Base-by-base conservation (phyloP, 179 eudicot genomes). In the Camellia oleifera region DNA sequence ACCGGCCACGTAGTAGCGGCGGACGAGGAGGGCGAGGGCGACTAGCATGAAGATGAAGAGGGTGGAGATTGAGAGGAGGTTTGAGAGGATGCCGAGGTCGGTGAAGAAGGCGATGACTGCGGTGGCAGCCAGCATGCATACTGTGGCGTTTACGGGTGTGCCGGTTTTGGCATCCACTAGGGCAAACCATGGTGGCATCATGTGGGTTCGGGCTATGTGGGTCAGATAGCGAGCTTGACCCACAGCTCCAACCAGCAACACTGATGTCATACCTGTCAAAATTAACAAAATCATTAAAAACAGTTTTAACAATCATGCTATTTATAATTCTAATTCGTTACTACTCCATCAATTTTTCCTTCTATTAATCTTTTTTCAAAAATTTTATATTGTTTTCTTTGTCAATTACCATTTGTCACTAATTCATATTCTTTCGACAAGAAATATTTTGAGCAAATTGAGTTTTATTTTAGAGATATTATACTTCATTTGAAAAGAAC, bases 191-290 rank as follows among this genome's bases (percentile, higher is more conserved):
- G 97, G 97, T 0, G 94, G 94, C 91, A 90, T 82, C 96, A 93
- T 88, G 76, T 93, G 98, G 63, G 98, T 93, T 4, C 98, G 86
- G 2, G 94, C 91, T 14, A 93, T 91, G 85, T 93, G 98, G 61
- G 97, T 92, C 20, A 92, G 71, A 69, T 94, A 94, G 3, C 98
- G 93, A 2, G 98, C 93, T 73, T 94, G 94, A 10, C 93, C 97
- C 5, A 94, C 88, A 0, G 90, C 88, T 0, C 81, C 83, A 4
- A 90, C 94, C 1, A 94, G 87, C 40, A 94, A 69, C 4, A 89
- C 97, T 0, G 97, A 85, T 12, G 98, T 94, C 98, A 94, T 94
- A 0, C 82, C 82, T 69, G 63, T 42, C 18, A n/a, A 14, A 32
- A 32, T 32, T 26, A 26, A 26, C 42, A 87, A 82, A n/a, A n/a